Evolutionary conservation across 192 early-diverging fungal species (phyloP), one percentile per base, ranked within the genome.

Genomic region (Gryganskiella cystojenkinii): DNA sequence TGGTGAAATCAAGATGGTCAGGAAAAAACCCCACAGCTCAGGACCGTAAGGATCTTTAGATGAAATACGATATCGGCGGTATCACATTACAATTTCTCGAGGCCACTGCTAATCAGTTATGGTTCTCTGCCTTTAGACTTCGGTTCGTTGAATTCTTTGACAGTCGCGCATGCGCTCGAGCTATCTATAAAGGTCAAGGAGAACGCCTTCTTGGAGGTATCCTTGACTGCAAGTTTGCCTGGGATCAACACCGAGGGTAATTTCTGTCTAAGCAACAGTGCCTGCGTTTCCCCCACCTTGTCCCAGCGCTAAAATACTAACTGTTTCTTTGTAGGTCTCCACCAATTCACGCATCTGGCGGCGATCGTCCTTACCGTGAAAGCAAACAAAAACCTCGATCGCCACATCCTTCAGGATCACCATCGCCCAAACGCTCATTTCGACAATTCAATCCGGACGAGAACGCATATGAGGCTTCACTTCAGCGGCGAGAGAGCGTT

Each of bases 1-100:
- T 50, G 86, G 86, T n/a, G 86, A 87, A 14, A 67, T 87, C 25
- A 85, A 82, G 61, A 51, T 60, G 9, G 71, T 87, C 40, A 72
- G 81, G 13, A 40, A 40, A 42, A 17, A 58, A 40, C 57, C 59
- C 60, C 58, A 53, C 27, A 57, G 50, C 37, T 25, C 54, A 7
- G 54, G 30, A 47, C 28, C 66, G 56, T 65, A 63, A 25, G 57
- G 37, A 61, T 24, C 25, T 24, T 58, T 55, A 42, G 4, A 30
- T 4, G 1, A 46, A 0, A 17, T 47, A 27, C 33, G 9, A 45
- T 5, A 27, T 52, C 11, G 28, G 10, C 25, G 24, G 15, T 45
- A 3, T 40, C 24, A 2, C 2, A n/a, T 17, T 25, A 19, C 31
- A 64, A 66, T 56, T 47, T 42, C 7, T 65, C 60, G 13, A 34